These are phyloP conservation scores for Fraxinus sp. DNA, from an alignment of 305 asterid genomes.

Conservation along the genomic window DNA sequence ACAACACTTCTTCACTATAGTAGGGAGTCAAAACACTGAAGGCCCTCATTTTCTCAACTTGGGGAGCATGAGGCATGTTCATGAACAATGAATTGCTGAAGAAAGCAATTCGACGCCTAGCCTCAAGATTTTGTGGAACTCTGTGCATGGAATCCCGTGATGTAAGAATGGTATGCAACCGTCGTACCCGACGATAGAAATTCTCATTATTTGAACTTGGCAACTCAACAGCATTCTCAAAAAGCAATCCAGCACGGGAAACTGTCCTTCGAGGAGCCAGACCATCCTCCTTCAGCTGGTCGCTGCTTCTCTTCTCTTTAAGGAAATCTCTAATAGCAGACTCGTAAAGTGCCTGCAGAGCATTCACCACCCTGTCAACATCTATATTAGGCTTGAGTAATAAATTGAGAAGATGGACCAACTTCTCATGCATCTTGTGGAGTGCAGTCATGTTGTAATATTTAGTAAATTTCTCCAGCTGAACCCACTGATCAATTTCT, in stretches of 20 bases:
- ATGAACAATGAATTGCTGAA: slow-evolving; percentile 54
- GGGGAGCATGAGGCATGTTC: slow-evolving; percentile 59
- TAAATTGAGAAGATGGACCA: slow-evolving; percentile 38
- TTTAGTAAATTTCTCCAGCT: slow-evolving; percentile 45
- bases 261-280: slow-evolving; percentile 39
- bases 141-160: slow-evolving; percentile 50
- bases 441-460: slow-evolving; percentile 39
- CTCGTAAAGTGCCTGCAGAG: slow-evolving; percentile 53
- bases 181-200: slow-evolving; percentile 46
- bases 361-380: slow-evolving; percentile 41
- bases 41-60: slow-evolving; percentile 53
- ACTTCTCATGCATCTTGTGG: slow-evolving; percentile 37
- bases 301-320: slow-evolving; percentile 38
- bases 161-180: slow-evolving; percentile 47
- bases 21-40: slow-evolving; percentile 58
- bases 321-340: slow-evolving; percentile 47
- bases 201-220: slow-evolving; percentile 37
- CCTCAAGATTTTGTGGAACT: slow-evolving; percentile 50
- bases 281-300: slow-evolving; percentile 49
- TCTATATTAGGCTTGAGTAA: slow-evolving; percentile 41
- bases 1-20: slow-evolving; percentile 50
- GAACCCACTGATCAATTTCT: slow-evolving; percentile 48
- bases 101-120: slow-evolving; percentile 52
- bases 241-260: slow-evolving; percentile 42
- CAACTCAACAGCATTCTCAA: slow-evolving; percentile 39